Evolutionary conservation across 148 eudicot genomes (phyloP).

Genomic region (Rhododendron ovatum): DNA sequence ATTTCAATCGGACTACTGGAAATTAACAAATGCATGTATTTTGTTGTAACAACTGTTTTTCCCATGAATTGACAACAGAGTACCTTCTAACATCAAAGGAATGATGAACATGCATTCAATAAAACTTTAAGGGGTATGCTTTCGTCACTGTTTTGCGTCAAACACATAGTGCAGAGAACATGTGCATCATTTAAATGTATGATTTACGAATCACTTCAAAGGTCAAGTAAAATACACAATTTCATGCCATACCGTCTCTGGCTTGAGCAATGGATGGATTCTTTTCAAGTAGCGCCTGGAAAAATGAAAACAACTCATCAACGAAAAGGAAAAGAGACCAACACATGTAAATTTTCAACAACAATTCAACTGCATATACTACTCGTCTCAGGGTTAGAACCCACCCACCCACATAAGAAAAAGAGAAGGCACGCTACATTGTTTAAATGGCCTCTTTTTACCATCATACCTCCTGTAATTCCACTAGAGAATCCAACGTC

Average conservation of each 20-base stretch:
- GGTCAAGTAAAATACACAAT: neutral
- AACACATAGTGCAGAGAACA: neutral
- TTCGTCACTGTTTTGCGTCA: neutral
- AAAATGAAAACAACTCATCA: constrained; percentile 3
- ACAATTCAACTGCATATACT: neutral
- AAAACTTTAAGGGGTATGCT: neutral
- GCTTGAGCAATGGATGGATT: constrained; percentile 66
- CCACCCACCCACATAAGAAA: neutral
- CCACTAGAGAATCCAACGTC: constrained; percentile 67
- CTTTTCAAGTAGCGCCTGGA: constrained; percentile 72
- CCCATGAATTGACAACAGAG: neutral
- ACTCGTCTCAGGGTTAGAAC: neutral
- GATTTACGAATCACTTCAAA: neutral
- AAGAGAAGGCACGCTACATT: neutral
- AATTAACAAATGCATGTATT: neutral
- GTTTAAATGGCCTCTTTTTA: neutral
- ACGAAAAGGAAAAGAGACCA: neutral
- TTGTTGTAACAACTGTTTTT: neutral
- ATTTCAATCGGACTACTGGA: neutral
- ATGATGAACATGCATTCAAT: neutral
- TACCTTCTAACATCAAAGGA: neutral
- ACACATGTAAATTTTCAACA: neutral
- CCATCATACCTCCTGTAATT: constrained; percentile 65
- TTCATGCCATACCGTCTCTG: constrained; percentile 48
- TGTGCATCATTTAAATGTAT: neutral